These are phyloP conservation scores for Cytospora paraplurivora DNA, from an alignment of 2,329 filamentous ascomycete species.

Conservation along the genomic window DNA sequence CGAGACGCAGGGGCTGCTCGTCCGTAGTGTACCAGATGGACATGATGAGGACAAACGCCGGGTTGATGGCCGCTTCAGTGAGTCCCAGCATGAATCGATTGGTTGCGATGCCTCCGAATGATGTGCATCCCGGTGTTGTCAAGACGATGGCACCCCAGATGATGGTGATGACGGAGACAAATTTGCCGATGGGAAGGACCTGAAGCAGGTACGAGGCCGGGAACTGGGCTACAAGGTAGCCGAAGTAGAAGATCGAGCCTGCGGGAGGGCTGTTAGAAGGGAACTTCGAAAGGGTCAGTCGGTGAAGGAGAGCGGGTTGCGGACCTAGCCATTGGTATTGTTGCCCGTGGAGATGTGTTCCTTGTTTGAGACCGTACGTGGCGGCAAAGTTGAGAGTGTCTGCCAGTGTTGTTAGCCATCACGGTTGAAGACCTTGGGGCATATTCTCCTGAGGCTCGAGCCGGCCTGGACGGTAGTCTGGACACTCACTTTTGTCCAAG, in stretches of 20 bases:
- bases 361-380: slow-evolving; percentile 50
- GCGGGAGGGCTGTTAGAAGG: slow-evolving; percentile 33
- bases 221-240: slow-evolving; percentile 49
- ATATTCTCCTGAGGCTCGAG: not conserved
- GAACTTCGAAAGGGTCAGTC: slow-evolving; percentile 18
- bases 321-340: slow-evolving; percentile 54
- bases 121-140: slow-evolving; percentile 52
- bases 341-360: slow-evolving; percentile 49
- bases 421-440: not conserved
- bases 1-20: slow-evolving; percentile 55
- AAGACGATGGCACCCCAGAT: slow-evolving; percentile 53
- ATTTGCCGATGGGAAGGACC: slow-evolving; percentile 50
- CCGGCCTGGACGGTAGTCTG: not conserved
- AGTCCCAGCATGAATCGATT: slow-evolving; percentile 59
- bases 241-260: slow-evolving; percentile 55
- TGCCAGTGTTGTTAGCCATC: not conserved
- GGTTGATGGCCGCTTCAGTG: slow-evolving; percentile 59
- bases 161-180: slow-evolving; percentile 47
- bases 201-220: slow-evolving; percentile 50
- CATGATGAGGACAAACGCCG: slow-evolving; percentile 59
- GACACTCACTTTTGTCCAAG: slow-evolving; percentile 38
- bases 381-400: slow-evolving; percentile 53
- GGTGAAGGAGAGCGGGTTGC: not conserved
- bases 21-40: slow-evolving; percentile 53
- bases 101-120: slow-evolving; percentile 56